Conservation (phyloP, 257 asterid genomes). For the Nicotiana otophora region DNA sequence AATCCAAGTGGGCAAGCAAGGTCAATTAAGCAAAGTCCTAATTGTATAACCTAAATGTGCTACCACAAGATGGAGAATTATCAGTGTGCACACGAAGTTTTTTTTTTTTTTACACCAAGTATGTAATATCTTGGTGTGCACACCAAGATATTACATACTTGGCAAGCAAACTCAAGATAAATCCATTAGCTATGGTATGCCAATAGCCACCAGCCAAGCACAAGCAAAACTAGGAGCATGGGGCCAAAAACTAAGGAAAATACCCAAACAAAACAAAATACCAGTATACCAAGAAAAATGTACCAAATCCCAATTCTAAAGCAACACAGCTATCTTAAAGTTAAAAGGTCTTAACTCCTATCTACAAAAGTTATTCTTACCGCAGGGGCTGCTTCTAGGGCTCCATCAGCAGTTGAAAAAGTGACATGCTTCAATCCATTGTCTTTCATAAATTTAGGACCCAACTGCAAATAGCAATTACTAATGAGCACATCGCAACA, state of each 20-base stretch:
- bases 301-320: neutral
- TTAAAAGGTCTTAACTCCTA: neutral
- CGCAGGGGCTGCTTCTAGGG: conserved; percentile 92
- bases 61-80: neutral
- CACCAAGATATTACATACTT: too few relatives aligned
- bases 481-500: neutral
- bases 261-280: neutral
- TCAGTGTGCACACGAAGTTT: neutral
- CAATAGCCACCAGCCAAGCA: neutral
- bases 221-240: neutral
- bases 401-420: conserved; percentile 97
- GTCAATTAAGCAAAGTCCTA: neutral
- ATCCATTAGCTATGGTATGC: neutral
- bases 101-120: too few relatives aligned
- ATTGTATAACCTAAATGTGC: neutral
- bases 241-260: neutral
- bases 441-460: conserved; percentile 81
- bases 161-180: neutral
- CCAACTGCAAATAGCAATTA: conserved; percentile 56
- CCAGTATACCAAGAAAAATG: neutral
- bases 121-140: too few relatives aligned
- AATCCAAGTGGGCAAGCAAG: neutral
- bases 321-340: neutral
- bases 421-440: conserved; percentile 67
- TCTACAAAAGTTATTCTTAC: neutral